A percentile compares a stretch with the other conserved stretches of the same genome.
Conservation (phyloP, 257 asterid genomes). For the Catharanthus roseus region DNA sequence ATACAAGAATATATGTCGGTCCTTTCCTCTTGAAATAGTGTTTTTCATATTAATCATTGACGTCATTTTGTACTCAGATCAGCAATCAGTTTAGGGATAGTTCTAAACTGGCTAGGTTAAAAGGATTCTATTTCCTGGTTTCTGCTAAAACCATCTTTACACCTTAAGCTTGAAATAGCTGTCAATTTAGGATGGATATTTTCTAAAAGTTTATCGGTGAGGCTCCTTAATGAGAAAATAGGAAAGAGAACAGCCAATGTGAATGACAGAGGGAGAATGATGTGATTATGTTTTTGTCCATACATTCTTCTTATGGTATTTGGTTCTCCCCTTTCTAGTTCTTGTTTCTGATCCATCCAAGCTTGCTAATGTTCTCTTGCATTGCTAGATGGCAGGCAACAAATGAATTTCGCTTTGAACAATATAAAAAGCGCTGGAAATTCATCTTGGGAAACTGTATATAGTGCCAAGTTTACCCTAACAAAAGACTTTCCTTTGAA, state of each 20-base stretch:
- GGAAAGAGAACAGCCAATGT: neutral
- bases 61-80: neutral
- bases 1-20: neutral
- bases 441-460: conserved; percentile 40
- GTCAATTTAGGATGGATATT: neutral
- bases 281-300: neutral
- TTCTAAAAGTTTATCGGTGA: neutral
- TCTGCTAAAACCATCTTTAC: neutral
- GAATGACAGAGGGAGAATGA: neutral
- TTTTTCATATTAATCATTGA: neutral
- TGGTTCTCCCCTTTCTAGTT: neutral
- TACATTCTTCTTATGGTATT: neutral
- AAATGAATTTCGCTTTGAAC: conserved; percentile 49
- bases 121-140: neutral
- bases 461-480: conserved; percentile 57
- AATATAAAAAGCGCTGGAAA: conserved; percentile 33
- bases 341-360: neutral
- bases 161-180: neutral
- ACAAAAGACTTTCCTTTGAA: conserved; percentile 43
- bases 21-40: too few species aligned
- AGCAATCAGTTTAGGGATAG: neutral
- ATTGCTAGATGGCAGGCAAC: conserved; percentile 52
- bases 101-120: neutral
- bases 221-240: neutral
- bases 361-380: conserved; percentile 10